These are phyloP conservation scores for Saccharomycopsis sp. DNA, from an alignment of 805 yeast genomes.

Conservation along the genomic window DNA sequence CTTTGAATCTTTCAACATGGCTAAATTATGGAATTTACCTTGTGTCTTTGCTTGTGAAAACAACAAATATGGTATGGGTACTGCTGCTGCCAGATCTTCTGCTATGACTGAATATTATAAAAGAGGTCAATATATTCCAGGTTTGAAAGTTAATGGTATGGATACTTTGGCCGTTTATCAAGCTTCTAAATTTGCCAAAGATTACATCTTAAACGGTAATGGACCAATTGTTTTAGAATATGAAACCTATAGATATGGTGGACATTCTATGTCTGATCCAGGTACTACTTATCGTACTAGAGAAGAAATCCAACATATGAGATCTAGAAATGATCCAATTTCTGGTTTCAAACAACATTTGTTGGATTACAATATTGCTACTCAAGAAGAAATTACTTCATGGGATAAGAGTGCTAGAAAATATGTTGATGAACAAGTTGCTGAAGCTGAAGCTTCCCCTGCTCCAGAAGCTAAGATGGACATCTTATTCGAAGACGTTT, in stretches of 20 bases:
- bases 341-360: constrained; percentile 88
- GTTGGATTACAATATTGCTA: constrained; percentile 72
- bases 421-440: constrained; percentile 89
- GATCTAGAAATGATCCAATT: constrained; percentile 96
- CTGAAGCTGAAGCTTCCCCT: constrained; percentile 86
- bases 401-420: constrained; percentile 95
- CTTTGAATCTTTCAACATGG: constrained; percentile 97
- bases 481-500: constrained; percentile 92
- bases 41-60: constrained; percentile 94
- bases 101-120: constrained; percentile 95
- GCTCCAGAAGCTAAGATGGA: constrained; percentile 95
- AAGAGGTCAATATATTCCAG: constrained; percentile 99
- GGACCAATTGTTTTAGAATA: constrained; percentile 95
- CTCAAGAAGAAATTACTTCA: constrained; percentile 89
- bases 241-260: constrained; percentile 99
- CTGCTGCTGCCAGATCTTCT: constrained; percentile 92
- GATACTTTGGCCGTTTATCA: constrained; percentile 91
- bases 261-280: constrained; percentile 99
- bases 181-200: constrained; percentile 95
- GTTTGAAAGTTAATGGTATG: constrained; percentile 98
- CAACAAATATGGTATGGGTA: constrained; percentile 99
- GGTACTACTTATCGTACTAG: constrained; percentile 99
- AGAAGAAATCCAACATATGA: constrained; percentile 99
- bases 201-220: constrained; percentile 86
- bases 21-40: constrained; percentile 96